Evolutionary conservation across 1,139 yeast species (phyloP), one percentile per base, ranked within the genome.

Genomic region (Pichia sp.): DNA sequence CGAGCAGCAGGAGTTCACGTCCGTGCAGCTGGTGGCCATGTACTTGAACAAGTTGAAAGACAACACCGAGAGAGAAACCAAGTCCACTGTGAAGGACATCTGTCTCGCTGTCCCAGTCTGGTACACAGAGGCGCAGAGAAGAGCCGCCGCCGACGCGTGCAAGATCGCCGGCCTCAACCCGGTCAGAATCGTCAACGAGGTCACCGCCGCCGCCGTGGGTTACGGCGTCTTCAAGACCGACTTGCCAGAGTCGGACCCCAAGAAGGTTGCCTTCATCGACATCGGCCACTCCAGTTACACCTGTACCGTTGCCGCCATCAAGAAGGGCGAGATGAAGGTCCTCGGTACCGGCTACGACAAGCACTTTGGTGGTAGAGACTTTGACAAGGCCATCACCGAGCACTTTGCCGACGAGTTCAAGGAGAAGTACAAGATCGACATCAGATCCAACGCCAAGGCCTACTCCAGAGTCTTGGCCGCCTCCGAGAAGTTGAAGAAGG

Each of bases 211-310:
- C 58, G 98, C 97, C 64, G 97, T 95, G 63, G 96, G 97, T 64
- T 95, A 93, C 78, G 99, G 99, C 79, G 97, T 93, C 60, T 93
- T 93, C 85, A 92, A 93, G 82, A 95, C 89, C 69, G 88, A 93
- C 65, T 93, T 96, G 73, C 90, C 88, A 63, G 97, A 90, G 74
- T 95, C 87, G 66, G 87, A 86, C 73, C 87, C 93, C 68, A 85
- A 87, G 77, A 87, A 82, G 70, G 90, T 93, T 65, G 97, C 96
- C 45, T 88, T 93, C 67, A 84, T 93, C 59, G 99, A 93, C 75
- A 89, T 95, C 72, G 99, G 99, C 66, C 96, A 93, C 80, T 90
- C 98, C 52, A 85, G 96, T 53, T 92, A 84, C 80, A 90, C 95
- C 65, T 95, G 95, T 62, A 78, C 95, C 60, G 80, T 93, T 67